Conservation (phyloP, 208 protist genomes). For the Acanthamoeba lenticulata region DNA sequence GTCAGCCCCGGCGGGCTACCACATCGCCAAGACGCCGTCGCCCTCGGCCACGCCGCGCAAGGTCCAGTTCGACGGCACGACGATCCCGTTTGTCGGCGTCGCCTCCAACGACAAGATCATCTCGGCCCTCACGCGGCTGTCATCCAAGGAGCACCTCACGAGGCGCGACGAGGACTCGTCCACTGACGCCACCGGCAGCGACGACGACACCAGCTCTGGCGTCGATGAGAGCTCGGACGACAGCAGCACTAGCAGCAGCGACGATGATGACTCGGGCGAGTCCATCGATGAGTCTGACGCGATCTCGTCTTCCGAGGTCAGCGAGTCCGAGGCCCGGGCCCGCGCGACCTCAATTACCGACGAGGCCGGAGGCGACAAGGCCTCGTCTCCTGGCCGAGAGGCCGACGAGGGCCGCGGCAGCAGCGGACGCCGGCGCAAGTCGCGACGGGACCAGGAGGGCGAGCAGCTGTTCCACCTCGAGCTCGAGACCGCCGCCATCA, state of each 20-base stretch:
- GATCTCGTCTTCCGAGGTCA: background rate
- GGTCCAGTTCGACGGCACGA: conserved; percentile 37
- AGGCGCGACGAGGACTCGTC: background rate
- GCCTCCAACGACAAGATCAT: background rate
- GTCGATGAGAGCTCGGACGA: background rate
- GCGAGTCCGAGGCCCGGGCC: background rate
- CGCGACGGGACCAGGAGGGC: background rate
- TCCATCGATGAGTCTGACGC: background rate
- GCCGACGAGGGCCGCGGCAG: background rate
- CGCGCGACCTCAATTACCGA: too few species aligned
- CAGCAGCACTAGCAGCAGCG: background rate
- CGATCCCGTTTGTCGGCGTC: background rate
- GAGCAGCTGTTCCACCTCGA: conserved; percentile 51
- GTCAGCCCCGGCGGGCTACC: background rate
- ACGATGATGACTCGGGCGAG: background rate
- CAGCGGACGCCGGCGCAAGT: background rate
- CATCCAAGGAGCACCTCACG: background rate
- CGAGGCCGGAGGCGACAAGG: background rate
- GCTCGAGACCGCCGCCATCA: background rate
- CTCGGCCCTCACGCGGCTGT: conserved; percentile 28
- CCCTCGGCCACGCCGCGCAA: background rate
- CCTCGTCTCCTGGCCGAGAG: background rate
- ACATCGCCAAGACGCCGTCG: background rate
- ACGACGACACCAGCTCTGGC: background rate
- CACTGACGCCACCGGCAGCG: background rate